A percentile compares a stretch with the other conserved stretches of the same genome.
These are phyloP conservation scores for Dalbergia oliveri DNA, from an alignment of 306 rosid genomes.

Conservation along the genomic window DNA sequence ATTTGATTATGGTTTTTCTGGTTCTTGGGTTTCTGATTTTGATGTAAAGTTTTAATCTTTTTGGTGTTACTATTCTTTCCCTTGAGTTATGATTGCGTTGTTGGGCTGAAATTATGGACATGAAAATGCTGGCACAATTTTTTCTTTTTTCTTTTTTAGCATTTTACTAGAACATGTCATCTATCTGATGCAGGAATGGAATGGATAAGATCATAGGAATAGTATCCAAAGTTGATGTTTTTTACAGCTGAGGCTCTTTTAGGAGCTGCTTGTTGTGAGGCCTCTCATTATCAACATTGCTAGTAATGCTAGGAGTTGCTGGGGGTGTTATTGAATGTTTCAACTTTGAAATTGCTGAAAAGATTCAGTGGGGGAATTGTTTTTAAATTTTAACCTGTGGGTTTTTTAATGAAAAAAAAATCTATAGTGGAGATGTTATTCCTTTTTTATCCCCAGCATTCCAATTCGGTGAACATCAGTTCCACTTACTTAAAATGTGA, in stretches of 20 bases:
- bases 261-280: slow-evolving; percentile 55
- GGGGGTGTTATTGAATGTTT: slow-evolving; percentile 61
- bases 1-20: background rate
- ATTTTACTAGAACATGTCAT: background rate
- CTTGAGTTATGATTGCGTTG: background rate
- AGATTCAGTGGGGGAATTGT: background rate
- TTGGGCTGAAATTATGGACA: slow-evolving; percentile 48
- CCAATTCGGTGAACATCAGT: background rate
- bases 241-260: slow-evolving; percentile 47
- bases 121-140: background rate
- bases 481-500: background rate
- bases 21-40: background rate
- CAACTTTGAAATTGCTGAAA: slow-evolving; percentile 54
- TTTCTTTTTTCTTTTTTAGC: background rate
- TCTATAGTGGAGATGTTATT: slow-evolving; percentile 4
- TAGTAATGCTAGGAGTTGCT: slow-evolving; percentile 49
- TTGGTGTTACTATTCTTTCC: background rate
- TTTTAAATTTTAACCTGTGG: background rate
- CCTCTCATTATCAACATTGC: slow-evolving; percentile 54
- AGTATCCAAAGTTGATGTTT: background rate
- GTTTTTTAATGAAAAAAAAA: slow-evolving; percentile 10
- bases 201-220: background rate
- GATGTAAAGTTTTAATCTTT: background rate
- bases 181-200: background rate
- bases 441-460: background rate